Percentiles rank a stretch among this genome's conserved stretches.
Evolutionary conservation across 2,329 filamentous ascomycete genomes (phyloP).

Genomic region (Endoconidiophora polonica): DNA sequence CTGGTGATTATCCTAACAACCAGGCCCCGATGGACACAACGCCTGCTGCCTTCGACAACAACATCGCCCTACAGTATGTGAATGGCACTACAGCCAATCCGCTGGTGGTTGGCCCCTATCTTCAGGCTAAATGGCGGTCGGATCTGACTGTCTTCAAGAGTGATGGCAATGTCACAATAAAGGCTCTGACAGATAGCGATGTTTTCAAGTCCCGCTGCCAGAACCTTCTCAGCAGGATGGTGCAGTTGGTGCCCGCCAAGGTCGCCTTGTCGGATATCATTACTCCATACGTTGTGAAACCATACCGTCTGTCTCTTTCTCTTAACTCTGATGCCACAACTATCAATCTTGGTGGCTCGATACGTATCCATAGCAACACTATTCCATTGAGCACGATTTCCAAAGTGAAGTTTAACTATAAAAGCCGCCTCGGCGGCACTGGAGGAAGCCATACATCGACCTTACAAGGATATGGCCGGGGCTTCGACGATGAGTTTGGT

Average conservation of each 20-base stretch:
- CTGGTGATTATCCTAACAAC: conserved; percentile 27
- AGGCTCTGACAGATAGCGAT: conserved; percentile 26
- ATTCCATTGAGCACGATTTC: conserved; percentile 26
- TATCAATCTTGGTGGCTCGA: conserved; percentile 35
- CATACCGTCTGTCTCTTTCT: conserved; percentile 37
- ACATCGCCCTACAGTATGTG: conserved; percentile 39
- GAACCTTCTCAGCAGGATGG: conserved; percentile 40
- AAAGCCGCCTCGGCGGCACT: conserved; percentile 33
- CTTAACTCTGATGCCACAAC: conserved; percentile 31
- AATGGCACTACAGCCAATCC: conserved; percentile 36
- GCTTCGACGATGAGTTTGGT: conserved; percentile 44
- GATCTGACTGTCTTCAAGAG: conserved; percentile 39
- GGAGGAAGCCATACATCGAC: conserved; percentile 10
- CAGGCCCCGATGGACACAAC: conserved; percentile 31
- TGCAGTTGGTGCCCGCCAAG: conserved; percentile 38
- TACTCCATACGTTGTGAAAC: conserved; percentile 41
- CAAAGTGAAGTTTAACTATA: conserved; percentile 36
- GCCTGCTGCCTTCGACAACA: conserved; percentile 35
- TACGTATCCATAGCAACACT: conserved; percentile 38
- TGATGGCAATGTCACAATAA: conserved; percentile 39
- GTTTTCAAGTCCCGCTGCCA: conserved; percentile 32
- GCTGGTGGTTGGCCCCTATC: conserved; percentile 35
- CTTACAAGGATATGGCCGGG: conserved; percentile 24
- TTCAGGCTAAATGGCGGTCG: conserved; percentile 28
- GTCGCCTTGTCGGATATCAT: conserved; percentile 36